A percentile compares a stretch with the other conserved stretches of the same genome.
Evolutionary conservation across 1,284 basidiomycete species (phyloP).

Genomic region (Moesziomyces sp.): DNA sequence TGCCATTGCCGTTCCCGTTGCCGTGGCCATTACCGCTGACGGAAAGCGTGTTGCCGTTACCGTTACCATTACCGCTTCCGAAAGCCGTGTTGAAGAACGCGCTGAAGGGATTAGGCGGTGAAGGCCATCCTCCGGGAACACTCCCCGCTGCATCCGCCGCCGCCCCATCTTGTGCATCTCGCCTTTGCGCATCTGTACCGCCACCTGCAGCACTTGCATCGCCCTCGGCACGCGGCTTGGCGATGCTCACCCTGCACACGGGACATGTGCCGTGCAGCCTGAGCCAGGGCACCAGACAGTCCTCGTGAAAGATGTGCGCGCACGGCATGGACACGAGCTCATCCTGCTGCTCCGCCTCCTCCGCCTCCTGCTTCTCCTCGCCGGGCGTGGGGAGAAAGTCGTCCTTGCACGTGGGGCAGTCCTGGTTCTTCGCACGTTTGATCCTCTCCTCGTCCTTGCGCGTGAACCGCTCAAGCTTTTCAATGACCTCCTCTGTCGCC

Average conservation of each 20-base stretch:
- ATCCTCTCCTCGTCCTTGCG: slow-evolving; percentile 28
- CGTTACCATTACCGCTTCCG: too few species aligned
- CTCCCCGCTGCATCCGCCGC: background rate
- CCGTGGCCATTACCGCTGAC: too few species aligned
- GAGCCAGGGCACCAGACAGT: slow-evolving; percentile 62
- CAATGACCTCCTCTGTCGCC: slow-evolving; percentile 54
- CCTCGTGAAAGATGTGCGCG: slow-evolving; percentile 56
- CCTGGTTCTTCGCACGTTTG: slow-evolving; percentile 48
- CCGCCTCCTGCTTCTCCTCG: slow-evolving; percentile 5
- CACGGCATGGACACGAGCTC: slow-evolving; percentile 58
- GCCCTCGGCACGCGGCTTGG: slow-evolving; percentile 19
- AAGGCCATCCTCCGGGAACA: slow-evolving; percentile 25
- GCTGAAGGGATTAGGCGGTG: slow-evolving; percentile 26
- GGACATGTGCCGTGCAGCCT: slow-evolving; percentile 56
- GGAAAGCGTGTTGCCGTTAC: too few species aligned
- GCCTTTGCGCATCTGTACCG: too few species aligned
- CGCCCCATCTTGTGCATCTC: too few species aligned
- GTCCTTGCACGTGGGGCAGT: slow-evolving; percentile 62
- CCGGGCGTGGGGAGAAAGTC: slow-evolving; percentile 36
- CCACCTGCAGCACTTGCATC: background rate
- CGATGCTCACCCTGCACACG: slow-evolving; percentile 55
- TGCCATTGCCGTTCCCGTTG: background rate
- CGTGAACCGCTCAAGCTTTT: slow-evolving; percentile 48
- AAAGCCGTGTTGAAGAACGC: slow-evolving; percentile 4
- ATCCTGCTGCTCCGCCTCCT: slow-evolving; percentile 45